Evolutionary conservation across 73 alveolate species (phyloP).

Genomic region (Paramecium sonneborni): DNA sequence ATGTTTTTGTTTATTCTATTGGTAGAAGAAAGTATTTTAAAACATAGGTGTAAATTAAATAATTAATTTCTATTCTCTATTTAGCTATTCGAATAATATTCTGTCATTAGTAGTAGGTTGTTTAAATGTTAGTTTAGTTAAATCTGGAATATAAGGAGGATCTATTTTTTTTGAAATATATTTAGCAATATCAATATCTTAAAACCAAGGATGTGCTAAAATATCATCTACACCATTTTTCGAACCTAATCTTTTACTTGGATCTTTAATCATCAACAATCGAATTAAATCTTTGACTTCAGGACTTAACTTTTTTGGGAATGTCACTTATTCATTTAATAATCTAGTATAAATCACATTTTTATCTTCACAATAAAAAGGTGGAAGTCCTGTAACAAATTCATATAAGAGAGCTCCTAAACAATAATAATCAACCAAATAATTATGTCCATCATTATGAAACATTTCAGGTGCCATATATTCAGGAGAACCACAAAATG

Average conservation of each 20-base stretch:
- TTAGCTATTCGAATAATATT: conserved; percentile 4
- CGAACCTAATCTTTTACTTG: conserved; percentile 59
- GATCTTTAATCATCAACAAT: conserved; percentile 50
- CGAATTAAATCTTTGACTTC: conserved; percentile 48
- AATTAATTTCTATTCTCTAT: neutral
- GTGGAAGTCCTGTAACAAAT: conserved; percentile 78
- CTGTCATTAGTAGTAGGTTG: neutral
- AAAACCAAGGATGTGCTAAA: conserved; percentile 61
- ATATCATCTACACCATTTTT: conserved; percentile 57
- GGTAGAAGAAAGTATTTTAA: neutral
- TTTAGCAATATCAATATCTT: conserved; percentile 16
- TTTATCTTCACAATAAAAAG: conserved; percentile 74
- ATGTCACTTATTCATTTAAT: conserved; percentile 33
- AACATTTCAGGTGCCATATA: conserved; percentile 79
- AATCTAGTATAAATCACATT: conserved; percentile 43
- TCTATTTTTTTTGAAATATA: conserved; percentile 46
- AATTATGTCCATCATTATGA: conserved; percentile 67
- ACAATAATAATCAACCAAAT: conserved; percentile 72
- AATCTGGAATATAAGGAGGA: conserved; percentile 64
- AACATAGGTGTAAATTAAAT: conserved; percentile 8
- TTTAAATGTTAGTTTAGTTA: neutral
- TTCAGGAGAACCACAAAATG: conserved; percentile 81
- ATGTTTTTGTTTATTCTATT: neutral
- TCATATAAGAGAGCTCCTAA: conserved; percentile 77
- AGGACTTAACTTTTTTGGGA: conserved; percentile 42